A percentile compares a stretch with the other conserved stretches of the same genome.
These are phyloP conservation scores for Ilex asprella DNA, from an alignment of 257 asterid genomes.

Conservation along the genomic window DNA sequence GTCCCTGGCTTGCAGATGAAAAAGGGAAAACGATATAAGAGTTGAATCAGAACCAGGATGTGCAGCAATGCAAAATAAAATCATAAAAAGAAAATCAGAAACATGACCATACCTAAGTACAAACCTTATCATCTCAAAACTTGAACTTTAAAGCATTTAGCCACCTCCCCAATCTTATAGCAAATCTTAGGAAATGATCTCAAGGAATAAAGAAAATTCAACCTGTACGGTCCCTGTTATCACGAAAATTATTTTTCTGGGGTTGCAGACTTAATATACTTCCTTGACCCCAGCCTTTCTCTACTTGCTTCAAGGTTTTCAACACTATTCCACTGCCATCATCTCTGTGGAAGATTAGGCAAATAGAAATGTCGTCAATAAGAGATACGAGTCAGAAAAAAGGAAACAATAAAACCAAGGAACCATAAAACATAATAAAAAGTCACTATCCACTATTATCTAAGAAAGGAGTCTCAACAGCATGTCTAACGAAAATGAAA, in stretches of 20 bases:
- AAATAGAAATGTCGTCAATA: constrained; percentile 1
- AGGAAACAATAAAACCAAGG: constrained; percentile 4
- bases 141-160: background rate
- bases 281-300: constrained; percentile 88
- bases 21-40: too few species aligned
- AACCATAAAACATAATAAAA: background rate
- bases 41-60: background rate
- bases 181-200: background rate
- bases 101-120: background rate
- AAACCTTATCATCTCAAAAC: background rate
- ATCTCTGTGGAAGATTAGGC: constrained; percentile 48
- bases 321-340: constrained; percentile 72
- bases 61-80: background rate
- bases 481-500: background rate
- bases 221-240: constrained; percentile 16
- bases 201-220: background rate
- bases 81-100: background rate
- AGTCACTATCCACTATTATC: background rate
- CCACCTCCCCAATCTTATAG: background rate
- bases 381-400: background rate
- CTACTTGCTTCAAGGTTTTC: constrained; percentile 79
- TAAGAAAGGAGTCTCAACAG: too few species aligned
- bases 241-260: constrained; percentile 34
- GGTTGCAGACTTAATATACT: constrained; percentile 25
- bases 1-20: too few species aligned